Evolutionary conservation across 345 rosid genomes (phyloP).

Genomic region (Populus pruinosa): DNA sequence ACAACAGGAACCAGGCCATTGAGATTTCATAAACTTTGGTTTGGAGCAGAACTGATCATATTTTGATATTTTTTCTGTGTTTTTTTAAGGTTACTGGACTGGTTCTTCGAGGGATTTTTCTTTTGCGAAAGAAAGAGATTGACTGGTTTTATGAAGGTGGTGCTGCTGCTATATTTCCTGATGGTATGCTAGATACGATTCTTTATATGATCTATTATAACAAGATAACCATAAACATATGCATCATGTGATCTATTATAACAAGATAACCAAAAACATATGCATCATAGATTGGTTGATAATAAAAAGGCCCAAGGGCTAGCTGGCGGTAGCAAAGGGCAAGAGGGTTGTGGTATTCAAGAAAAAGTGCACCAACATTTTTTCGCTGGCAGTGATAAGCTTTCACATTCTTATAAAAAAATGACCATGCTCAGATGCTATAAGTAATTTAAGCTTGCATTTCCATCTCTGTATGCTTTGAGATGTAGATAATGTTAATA

Average conservation of each 20-base stretch:
- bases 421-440: too few relatives aligned
- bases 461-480: neutral
- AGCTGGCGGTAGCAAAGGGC: too few relatives aligned
- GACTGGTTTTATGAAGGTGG: conserved; percentile 98
- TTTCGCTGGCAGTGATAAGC: too few relatives aligned
- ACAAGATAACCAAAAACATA: neutral
- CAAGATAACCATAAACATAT: neutral
- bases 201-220: conserved; percentile 1
- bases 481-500: neutral
- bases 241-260: neutral
- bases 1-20: neutral
- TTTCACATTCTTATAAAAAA: too few relatives aligned
- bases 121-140: conserved; percentile 87
- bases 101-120: conserved; percentile 88
- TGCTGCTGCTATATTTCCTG: conserved; percentile 92
- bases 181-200: conserved; percentile 49
- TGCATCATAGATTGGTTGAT: neutral
- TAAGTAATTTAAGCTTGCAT: neutral
- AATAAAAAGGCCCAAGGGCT: neutral
- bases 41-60: neutral
- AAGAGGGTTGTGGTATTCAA: too few relatives aligned
- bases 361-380: too few relatives aligned
- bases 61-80: conserved; percentile 9
- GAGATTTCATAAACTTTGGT: neutral
- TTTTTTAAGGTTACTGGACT: conserved; percentile 70